A percentile compares a stretch with the other conserved stretches of the same genome.
Conservation (phyloP, 2,329 filamentous ascomycete species). For the Colletotrichum tabaci region DNA sequence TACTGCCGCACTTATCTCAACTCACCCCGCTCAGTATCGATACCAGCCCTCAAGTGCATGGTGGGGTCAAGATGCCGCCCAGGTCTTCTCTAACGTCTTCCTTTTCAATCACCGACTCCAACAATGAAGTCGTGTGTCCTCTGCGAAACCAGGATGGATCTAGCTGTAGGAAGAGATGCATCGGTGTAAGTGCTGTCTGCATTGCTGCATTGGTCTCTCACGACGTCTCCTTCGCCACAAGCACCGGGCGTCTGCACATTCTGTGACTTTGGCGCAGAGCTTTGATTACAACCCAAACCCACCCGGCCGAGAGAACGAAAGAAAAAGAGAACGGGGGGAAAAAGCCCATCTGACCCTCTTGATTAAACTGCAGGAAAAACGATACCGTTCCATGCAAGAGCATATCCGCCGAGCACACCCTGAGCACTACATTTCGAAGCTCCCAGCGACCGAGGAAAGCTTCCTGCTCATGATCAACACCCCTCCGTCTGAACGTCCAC, state of each 20-base stretch:
- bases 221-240: conserved; percentile 29
- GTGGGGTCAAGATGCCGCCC: conserved; percentile 86
- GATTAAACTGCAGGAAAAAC: conserved; percentile 79
- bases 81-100: conserved; percentile 89
- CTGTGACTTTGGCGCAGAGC: conserved; percentile 31
- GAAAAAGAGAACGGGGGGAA: conserved; percentile 1
- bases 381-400: conserved; percentile 99
- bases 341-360: conserved; percentile 45
- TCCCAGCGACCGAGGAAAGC: conserved; percentile 97
- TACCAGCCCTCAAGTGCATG: conserved; percentile 58
- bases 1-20: conserved; percentile 46
- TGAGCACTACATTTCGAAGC: conserved; percentile 97
- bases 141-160: conserved; percentile 96
- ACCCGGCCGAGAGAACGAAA: conserved; percentile 17
- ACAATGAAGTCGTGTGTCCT: conserved; percentile 97
- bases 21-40: conserved; percentile 55
- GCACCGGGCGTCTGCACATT: conserved; percentile 10
- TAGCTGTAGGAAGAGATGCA: conserved; percentile 96
- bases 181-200: conserved; percentile 83
- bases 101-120: conserved; percentile 92
- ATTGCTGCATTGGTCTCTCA: conserved; percentile 19
- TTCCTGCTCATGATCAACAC: conserved; percentile 97
- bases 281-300: conserved; percentile 29
- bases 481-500: conserved; percentile 71
- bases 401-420: conserved; percentile 98